Evolutionary conservation across 371 early-diverging fungal genomes (phyloP), one percentile per base, ranked within the genome.

Genomic region (Mortierella sp.): DNA sequence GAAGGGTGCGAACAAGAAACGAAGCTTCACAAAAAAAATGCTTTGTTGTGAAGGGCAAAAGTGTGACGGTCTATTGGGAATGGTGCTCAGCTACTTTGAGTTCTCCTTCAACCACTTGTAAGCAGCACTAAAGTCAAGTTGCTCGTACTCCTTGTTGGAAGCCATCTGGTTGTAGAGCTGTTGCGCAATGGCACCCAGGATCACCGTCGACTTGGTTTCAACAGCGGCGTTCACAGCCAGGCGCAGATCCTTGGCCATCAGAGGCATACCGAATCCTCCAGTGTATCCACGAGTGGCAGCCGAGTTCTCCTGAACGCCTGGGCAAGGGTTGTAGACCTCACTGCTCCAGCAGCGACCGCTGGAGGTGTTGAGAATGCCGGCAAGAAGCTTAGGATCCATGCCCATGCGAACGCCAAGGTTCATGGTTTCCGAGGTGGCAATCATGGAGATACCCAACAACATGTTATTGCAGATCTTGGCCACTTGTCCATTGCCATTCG

Each of bases 391-490:
- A 6, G 98, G 92, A 67, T 97, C 96, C 88, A 98, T 93, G 17
- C 97, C 98, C 57, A 95, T 79, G 41, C 88, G 83, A 16, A 87
- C 80, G 8, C 97, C 98, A 17, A 98, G 85, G 70, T 91, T 87
- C 92, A 98, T 90, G 8, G 98, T 89, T 80, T 98, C 99, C 1
- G 94, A 86, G 0, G 92, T 91, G 29, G 93, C 99, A 22, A 97
- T 83, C 98, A 98, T 98, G 22, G 91, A 85, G 61, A 95, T 92
- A 14, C 95, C 98, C 28, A 98, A 82, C 43, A 98, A 70, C 92
- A 98, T 93, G 79, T 98, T 98, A 85, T 98, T 98, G 83, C 97
- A 96, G 41, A 97, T 90, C 80, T 98, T 98, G 54, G 96, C 97
- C 2, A 94, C 92, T 70, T 95, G 96, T 2, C 99, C 99, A 21